These are phyloP conservation scores for Chalaropsis thielavioides DNA, from an alignment of 2,329 filamentous ascomycete genomes.

Conservation along the genomic window DNA sequence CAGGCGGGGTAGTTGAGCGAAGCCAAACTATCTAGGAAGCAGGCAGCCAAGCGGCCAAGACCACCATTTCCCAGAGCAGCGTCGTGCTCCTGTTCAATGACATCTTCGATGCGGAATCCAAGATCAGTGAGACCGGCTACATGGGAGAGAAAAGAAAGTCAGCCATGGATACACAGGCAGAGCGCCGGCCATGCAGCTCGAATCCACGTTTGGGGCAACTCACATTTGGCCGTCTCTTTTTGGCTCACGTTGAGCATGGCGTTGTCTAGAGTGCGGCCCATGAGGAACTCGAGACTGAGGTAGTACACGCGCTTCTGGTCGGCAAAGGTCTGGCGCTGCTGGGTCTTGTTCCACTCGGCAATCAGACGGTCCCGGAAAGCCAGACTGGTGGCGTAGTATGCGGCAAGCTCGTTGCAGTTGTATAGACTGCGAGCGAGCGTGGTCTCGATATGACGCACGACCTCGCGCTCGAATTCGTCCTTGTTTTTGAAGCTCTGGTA, in stretches of 20 bases:
- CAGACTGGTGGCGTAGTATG: conserved; percentile 79
- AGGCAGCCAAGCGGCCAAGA: conserved; percentile 84
- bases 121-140: conserved; percentile 73
- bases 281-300: conserved; percentile 90
- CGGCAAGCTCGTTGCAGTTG: conserved; percentile 92
- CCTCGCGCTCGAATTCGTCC: conserved; percentile 74
- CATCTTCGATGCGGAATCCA: conserved; percentile 92
- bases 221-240: conserved; percentile 72
- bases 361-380: conserved; percentile 88
- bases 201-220: conserved; percentile 20
- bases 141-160: conserved; percentile 18
- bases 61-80: conserved; percentile 93
- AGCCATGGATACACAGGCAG: neutral
- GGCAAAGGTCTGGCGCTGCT: conserved; percentile 82
- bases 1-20: conserved; percentile 91
- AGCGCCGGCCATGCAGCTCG: no score
- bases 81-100: conserved; percentile 89
- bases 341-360: conserved; percentile 94
- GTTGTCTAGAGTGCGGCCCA: conserved; percentile 94
- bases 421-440: conserved; percentile 90
- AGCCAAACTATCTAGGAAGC: conserved; percentile 91
- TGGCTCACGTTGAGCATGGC: conserved; percentile 91
- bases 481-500: conserved; percentile 58
- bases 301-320: conserved; percentile 96
- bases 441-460: conserved; percentile 90